These are phyloP conservation scores for Anisodus acutangulus DNA, from an alignment of 257 asterid species.

Conservation along the genomic window DNA sequence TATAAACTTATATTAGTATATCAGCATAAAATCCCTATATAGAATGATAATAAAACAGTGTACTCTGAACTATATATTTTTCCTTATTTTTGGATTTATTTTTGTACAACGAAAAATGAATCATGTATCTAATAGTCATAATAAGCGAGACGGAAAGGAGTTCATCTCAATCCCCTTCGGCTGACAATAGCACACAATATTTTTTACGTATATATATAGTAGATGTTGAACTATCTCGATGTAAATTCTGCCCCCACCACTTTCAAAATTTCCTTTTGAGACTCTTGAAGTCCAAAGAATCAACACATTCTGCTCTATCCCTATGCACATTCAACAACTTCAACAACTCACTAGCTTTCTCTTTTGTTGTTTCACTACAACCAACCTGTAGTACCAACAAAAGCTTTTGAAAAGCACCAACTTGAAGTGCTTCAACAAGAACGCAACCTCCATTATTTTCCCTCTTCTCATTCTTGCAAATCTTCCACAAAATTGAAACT, in stretches of 20 bases:
- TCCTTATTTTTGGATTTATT: background rate
- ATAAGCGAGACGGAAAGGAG: background rate
- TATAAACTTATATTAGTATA: background rate
- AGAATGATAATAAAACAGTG: background rate
- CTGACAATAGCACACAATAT: background rate
- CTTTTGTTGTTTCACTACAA: constrained; percentile 49
- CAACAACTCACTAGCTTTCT: constrained; percentile 54
- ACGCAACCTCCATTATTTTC: constrained; percentile 13
- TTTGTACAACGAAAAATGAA: background rate
- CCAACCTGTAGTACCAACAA: constrained; percentile 57
- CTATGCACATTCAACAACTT: constrained; percentile 49
- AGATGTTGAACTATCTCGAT: background rate
- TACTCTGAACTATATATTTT: background rate
- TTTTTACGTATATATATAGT: background rate
- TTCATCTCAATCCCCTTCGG: background rate
- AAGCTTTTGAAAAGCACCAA: constrained; percentile 66
- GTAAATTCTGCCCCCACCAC: background rate
- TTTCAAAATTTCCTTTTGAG: constrained; percentile 49
- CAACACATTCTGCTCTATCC: constrained; percentile 46
- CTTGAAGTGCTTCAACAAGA: constrained; percentile 46
- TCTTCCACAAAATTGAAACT: constrained; percentile 52
- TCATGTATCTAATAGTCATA: background rate
- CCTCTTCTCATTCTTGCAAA: constrained; percentile 32
- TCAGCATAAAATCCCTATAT: background rate
- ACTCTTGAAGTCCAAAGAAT: constrained; percentile 56